phyloP scores from a whole-genome alignment of 2,329 filamentous ascomycete genomes.

The Claviceps fusiformis region DNA sequence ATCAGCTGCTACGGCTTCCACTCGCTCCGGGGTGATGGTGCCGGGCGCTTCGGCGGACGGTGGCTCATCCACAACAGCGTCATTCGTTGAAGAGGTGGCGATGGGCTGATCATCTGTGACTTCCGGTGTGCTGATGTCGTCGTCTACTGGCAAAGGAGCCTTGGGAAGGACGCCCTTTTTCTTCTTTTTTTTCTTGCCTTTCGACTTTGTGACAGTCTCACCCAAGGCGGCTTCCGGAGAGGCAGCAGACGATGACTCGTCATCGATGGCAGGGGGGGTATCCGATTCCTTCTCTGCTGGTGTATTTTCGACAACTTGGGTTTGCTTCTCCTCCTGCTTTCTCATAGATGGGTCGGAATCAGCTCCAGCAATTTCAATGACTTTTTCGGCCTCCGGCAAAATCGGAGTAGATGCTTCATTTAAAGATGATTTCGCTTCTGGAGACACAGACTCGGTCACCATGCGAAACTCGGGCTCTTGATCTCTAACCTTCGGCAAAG shows the following conservation, averaged over 20 bases:
- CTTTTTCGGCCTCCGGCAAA: not conserved
- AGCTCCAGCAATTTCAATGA: not conserved
- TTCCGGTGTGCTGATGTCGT: slow-evolving; percentile 1
- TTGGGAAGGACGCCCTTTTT: slow-evolving; percentile 10
- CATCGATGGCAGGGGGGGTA: not conserved
- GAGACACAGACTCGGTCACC: not conserved
- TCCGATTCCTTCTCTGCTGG: not conserved
- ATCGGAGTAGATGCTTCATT: not conserved
- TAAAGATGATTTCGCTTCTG: no score
- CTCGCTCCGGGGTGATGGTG: not conserved
- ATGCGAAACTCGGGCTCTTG: no score
- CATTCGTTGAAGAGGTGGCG: not conserved
- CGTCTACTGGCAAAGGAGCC: slow-evolving; percentile 6
- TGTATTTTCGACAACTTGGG: not conserved
- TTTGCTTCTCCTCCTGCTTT: not conserved
- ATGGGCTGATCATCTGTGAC: not conserved
- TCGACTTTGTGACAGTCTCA: slow-evolving; percentile 5
- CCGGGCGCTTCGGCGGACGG: not conserved
- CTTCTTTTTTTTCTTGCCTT: slow-evolving; percentile 13
- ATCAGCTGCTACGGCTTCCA: not conserved
- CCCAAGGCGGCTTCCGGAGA: slow-evolving; percentile 4
- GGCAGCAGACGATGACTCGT: slow-evolving; percentile 3
- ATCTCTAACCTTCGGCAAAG: not conserved
- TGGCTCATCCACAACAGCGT: not conserved
- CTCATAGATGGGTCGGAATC: not conserved